A percentile compares a stretch with the other conserved stretches of the same genome.
phyloP scores from a whole-genome alignment of 176 grass and related monocot species.

The Poa annua region DNA sequence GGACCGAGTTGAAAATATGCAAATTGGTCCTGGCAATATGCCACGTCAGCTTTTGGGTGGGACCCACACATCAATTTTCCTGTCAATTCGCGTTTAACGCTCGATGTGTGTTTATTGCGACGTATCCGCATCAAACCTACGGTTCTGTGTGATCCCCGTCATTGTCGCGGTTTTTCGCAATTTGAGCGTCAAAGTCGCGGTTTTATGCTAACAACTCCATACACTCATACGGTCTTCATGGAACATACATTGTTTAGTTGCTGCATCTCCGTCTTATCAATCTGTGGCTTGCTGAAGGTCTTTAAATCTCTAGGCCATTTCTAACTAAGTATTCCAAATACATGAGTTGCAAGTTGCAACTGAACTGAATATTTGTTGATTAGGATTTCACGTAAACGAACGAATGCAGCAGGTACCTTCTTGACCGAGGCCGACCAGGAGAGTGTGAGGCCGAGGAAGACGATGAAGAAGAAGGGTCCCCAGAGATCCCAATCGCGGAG shows the following conservation, averaged over 20 bases:
- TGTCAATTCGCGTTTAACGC: too few relatives aligned
- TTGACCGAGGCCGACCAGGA: slow-evolving; percentile 81
- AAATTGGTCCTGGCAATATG: too few relatives aligned
- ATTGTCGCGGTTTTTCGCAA: too few relatives aligned
- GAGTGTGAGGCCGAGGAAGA: slow-evolving; percentile 82
- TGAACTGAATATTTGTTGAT: not conserved
- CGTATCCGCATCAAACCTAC: too few relatives aligned
- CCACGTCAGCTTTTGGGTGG: too few relatives aligned
- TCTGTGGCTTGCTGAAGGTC: not conserved
- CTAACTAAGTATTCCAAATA: not conserved
- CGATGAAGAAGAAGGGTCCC: slow-evolving; percentile 98
- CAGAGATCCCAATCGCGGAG: slow-evolving; percentile 96
- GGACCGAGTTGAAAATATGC: too few relatives aligned
- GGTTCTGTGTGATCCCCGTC: too few relatives aligned
- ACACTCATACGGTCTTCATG: not conserved
- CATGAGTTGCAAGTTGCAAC: not conserved
- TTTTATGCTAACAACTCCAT: too few relatives aligned
- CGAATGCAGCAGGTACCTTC: slow-evolving; percentile 55
- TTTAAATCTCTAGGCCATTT: not conserved
- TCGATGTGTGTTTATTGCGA: too few relatives aligned
- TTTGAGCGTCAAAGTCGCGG: too few relatives aligned
- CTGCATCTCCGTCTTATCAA: not conserved
- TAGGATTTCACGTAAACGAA: not conserved
- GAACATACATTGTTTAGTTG: not conserved
- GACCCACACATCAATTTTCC: too few relatives aligned